Conservation (phyloP, 2,329 filamentous ascomycete genomes). For the Eutypa lata region DNA sequence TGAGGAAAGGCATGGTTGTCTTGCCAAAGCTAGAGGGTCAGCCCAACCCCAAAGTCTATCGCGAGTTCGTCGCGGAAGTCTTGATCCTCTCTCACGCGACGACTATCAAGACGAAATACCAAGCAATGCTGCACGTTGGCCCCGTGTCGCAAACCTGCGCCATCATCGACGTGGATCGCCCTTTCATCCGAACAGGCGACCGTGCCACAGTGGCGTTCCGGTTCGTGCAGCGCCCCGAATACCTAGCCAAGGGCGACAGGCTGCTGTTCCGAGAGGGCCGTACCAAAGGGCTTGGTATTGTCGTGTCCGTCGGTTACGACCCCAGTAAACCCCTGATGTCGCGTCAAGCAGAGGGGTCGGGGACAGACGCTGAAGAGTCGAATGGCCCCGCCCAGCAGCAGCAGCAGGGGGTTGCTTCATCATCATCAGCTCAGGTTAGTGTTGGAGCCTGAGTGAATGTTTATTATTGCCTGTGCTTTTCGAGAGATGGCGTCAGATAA, state of each 20-base stretch:
- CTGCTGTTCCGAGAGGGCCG: constrained; percentile 91
- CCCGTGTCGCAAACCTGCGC: constrained; percentile 93
- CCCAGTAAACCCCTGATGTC: constrained; percentile 43
- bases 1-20: constrained; percentile 97
- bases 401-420: constrained; percentile 3
- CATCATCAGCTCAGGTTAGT: constrained; percentile 14
- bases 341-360: constrained; percentile 9
- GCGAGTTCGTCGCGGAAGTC: constrained; percentile 81
- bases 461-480: neutral
- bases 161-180: constrained; percentile 96
- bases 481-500: neutral
- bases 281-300: constrained; percentile 92
- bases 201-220: constrained; percentile 91
- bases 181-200: constrained; percentile 90
- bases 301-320: constrained; percentile 89
- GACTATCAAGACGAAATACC: constrained; percentile 94
- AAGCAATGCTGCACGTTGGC: constrained; percentile 97
- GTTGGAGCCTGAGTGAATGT: constrained; percentile 12
- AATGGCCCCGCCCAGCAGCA: constrained; percentile 10
- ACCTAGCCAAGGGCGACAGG: constrained; percentile 81
- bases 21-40: constrained; percentile 76
- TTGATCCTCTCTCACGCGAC: constrained; percentile 94
- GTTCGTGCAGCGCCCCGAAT: constrained; percentile 93
- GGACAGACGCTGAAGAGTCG: constrained; percentile 4
- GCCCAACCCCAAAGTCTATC: constrained; percentile 65